Base-by-base conservation (phyloP, 2,329 filamentous ascomycete genomes). In the Xylaria polymorpha region DNA sequence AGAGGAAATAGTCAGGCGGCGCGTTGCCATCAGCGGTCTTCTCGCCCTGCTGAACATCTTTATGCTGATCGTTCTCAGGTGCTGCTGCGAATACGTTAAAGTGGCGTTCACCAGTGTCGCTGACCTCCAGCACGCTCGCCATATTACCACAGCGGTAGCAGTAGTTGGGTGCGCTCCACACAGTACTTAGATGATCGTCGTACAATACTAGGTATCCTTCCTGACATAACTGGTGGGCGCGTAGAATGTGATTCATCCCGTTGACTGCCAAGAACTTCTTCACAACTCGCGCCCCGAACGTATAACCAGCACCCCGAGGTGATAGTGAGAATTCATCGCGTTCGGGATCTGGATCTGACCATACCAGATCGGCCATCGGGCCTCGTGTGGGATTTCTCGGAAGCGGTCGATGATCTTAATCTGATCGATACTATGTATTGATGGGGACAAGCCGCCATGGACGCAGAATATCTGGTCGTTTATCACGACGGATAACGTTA, bases 321-420 rank as follows among this genome's bases (percentile, higher is more conserved):
- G 93, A 97, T 18, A 99, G 87, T 7, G 93, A 97, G 82, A 99
- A 99, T 80, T 99, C 96, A 81, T 99, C 96, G 66, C 94, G 89
- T 76, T 99, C 96, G n/a, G 93, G 92, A 79, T 99, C 96, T 0
- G 96, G 96, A 79, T 99, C 96, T 22, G 94, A 97, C 96, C 96
- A 99, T 39, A 99, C 96, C 5, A 99, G 85, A 80, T 99, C 96
- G n/a, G 96, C 96, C 96, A 99, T 99, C 41, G 96, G 96, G 0
- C 96, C 82, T 99, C 96, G 82, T 99, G 96, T 5, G 96, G 96
- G 69, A 99, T 99, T 80, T 99, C 96, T 74, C 96, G 91, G 85
- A 98, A 99, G 55, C 96, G 93, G 83, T 99, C 96, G 79, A 99
- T 98, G 80, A 99, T 97, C 82, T 99, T 98, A 83, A 99, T 98